Base-by-base conservation (phyloP, 2,329 filamentous ascomycete genomes). In the Chalara sp. region DNA sequence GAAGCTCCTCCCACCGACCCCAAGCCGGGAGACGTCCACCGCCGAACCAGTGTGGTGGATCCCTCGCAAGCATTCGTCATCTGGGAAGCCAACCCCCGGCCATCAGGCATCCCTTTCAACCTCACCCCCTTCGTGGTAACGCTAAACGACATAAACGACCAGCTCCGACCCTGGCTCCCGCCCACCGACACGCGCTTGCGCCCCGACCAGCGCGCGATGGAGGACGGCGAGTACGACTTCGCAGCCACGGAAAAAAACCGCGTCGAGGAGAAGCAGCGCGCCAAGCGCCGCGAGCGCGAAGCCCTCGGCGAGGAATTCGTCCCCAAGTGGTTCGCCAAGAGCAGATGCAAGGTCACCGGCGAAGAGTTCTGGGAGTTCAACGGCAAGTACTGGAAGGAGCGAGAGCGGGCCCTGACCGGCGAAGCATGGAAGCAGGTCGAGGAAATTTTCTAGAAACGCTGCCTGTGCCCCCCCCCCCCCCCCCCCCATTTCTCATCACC, bases 131-230 rank as follows among this genome's bases (percentile, higher is more conserved):
- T 99, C 65, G 93, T 91, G 11, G 78, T 99, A 52, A 95, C 91
- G 0, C 85, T 99, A 57, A 99, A 99, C 70, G 89, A 91, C 58
- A 77, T 96, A 46, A 86, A 92, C 49, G 88, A 95, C n/a, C 75
- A 80, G n/a, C 76, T 99, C 13, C 74, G 72, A 47, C 80, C 85
- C 5, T 82, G 86, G 71, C 72, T 99, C 12, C 87, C 93, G 37
- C 93, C 93, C 1, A 99, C 93, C 0, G 93, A 99, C 67, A 95
- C 92, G 1, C 79, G 93, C n/a, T 75, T 96, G 32, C 79, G 93
- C 32, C 92, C 93, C 0, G 93, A 99, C 68, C 93, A 99, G 72
- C 80, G 93, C 8, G 93, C 93, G 2, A 99, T 99, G 93, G 93
- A 99, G 67, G 91, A 97, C 55, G 93, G 92, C n/a, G 82, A 91